phyloP scores from a whole-genome alignment of 1,284 basidiomycete species.

The Fistulinella cinereoalba region DNA sequence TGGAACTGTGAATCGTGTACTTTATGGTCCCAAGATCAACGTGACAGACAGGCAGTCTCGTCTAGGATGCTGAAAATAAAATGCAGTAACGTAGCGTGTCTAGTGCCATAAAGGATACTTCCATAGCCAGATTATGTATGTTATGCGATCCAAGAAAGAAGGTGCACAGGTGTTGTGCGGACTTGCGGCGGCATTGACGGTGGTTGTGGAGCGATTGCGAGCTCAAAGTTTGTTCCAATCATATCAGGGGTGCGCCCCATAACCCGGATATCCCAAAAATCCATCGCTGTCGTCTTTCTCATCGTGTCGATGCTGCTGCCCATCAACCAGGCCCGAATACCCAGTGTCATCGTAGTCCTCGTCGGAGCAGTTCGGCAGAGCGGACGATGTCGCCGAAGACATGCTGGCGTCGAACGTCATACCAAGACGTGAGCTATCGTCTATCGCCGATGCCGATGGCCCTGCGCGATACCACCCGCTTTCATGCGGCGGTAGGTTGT shows the following conservation, averaged over 20 bases:
- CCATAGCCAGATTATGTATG: constrained; percentile 14
- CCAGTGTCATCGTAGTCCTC: constrained; percentile 23
- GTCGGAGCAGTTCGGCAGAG: constrained; percentile 24
- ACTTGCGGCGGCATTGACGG: background rate
- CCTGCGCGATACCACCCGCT: constrained; percentile 14
- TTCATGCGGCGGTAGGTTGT: constrained; percentile 33
- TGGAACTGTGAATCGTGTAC: constrained; percentile 71
- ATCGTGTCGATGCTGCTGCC: constrained; percentile 6
- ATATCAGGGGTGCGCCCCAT: constrained; percentile 2
- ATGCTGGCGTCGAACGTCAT: constrained; percentile 25
- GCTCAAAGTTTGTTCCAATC: no score
- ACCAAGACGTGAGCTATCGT: constrained; percentile 2
- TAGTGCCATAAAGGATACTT: background rate
- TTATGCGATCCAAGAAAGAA: constrained; percentile 17
- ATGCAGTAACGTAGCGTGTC: constrained; percentile 6
- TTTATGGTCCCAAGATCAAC: constrained; percentile 43
- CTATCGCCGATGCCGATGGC: constrained; percentile 21
- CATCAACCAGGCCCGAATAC: constrained; percentile 4
- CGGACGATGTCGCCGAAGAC: constrained; percentile 29
- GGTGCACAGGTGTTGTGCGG: constrained; percentile 6
- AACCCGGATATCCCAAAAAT: constrained; percentile 15
- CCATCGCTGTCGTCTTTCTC: constrained; percentile 11
- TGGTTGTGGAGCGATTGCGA: background rate
- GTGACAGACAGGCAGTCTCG: constrained; percentile 9
- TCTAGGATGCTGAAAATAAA: constrained; percentile 21